Evolutionary conservation across 495 filamentous ascomycete genomes (phyloP), one percentile per base, ranked within the genome.

Genomic region (Penicillium odoratum): DNA sequence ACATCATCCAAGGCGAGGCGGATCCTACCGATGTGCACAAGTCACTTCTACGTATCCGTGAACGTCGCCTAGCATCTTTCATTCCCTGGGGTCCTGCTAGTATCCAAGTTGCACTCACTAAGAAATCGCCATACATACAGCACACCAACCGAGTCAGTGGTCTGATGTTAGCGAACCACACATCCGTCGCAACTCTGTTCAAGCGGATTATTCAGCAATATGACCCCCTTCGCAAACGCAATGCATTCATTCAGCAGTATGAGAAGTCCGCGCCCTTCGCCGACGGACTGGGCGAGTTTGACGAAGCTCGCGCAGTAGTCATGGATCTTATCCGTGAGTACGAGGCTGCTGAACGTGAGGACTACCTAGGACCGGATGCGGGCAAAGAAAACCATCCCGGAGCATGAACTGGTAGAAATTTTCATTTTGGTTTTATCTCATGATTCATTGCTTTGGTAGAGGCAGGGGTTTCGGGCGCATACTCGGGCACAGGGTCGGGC

Each of bases 81-180:
- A 98, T 98, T 60, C 95, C 95, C 15, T 98, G 94, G 94, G 94
- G 94, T n/a, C 94, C 94, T 0, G 94, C 94, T 10, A 93, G 89
- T 68, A 98, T 98, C 61, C 94, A 98, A 73, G 94, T 98, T 11
- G 94, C 94, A 2, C 77, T 98, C 44, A 97, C 94, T 5, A 96
- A 96, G 80, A 92, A 95, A 68, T 95, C 90, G 34, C 95, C 94
- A 4, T 97, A 98, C 71, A 85, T 97, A 49, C 85, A 90, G 29
- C 73, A 81, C 54, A 90, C 91, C 47, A 91, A 97, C 66, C 89
- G 95, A 48, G 94, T 98, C 52, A 96, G 91, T 63, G 94, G 94
- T 30, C 82, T 98, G 53, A 98, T 98, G 94, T 72, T 98, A 47
- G 95, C 94, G 4, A 98, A 98, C 73, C 95, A 98, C 69, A 98